Conservation (phyloP, 208 protist species). For the Trypanosoma rangeli region DNA sequence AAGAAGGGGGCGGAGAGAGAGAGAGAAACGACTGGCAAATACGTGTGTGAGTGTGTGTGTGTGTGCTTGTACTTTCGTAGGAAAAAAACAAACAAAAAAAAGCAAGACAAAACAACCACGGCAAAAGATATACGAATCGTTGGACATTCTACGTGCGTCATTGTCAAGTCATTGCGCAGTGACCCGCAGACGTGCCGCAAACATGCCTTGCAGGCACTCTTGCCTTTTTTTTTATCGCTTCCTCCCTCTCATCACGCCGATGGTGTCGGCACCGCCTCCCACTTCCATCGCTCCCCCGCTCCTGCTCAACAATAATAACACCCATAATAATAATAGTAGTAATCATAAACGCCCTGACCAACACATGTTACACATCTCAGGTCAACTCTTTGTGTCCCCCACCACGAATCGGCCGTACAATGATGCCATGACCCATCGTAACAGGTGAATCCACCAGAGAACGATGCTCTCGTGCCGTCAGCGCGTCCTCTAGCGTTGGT, state of each 20-base stretch:
- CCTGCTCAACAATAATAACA: no score
- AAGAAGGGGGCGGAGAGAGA: not conserved
- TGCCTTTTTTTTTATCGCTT: no score
- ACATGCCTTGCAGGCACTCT: no score
- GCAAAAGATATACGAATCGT: no score
- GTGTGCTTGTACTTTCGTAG: no score
- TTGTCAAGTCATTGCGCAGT: no score
- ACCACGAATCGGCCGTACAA: conserved; percentile 23
- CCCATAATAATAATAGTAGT: not conserved
- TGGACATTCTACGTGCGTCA: no score
- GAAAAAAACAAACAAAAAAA: not conserved
- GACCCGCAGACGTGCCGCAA: no score
- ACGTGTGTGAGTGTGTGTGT: no score
- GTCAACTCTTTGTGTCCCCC: conserved; percentile 11
- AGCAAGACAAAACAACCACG: conserved; percentile 6
- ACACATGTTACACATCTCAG: not conserved
- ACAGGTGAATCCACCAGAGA: not conserved
- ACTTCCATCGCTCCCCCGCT: not conserved
- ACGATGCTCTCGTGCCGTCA: not conserved
- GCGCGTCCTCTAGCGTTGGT: conserved; percentile 15
- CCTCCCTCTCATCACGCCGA: no score
- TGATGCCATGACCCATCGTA: conserved; percentile 9
- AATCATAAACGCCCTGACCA: not conserved
- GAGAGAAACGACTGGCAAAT: not conserved
- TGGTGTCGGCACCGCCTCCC: no score